Base-by-base conservation (phyloP, 768 basidiomycete species). In the Termitomyces sp. region DNA sequence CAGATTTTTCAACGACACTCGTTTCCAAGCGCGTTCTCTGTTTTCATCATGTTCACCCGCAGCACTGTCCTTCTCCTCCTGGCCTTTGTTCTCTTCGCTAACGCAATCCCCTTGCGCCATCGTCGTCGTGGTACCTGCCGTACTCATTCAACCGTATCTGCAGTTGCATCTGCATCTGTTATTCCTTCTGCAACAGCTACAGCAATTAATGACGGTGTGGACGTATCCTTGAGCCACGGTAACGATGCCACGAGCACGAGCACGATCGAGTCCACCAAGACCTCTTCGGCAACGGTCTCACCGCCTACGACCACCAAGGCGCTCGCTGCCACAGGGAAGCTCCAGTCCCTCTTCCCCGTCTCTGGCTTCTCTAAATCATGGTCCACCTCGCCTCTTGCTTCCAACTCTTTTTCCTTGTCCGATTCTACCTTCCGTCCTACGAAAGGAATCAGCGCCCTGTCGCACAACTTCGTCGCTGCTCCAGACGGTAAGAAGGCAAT, bases 401-500 rank as follows among this genome's bases (percentile, higher is more conserved):
- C 65, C 15, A 69, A 72, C 20, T 65, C 78, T 6, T 69, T 81
- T 25, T 62, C 77, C 4, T 74, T 85, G 47, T 72, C 75, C n/a
- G 81, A 83, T 66, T 61, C 59, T 42, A 81, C 82, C 4, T 74
- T 85, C 67, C 67, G 75, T 15, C 78, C 78, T n/a, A 72, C 67
- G n/a, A 73, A 77, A 34, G 67, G 76, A 17, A 68, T 82, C 36
- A 66, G 57, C 0, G 66, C 67, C 17, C 72, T 83, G 5, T 55
- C 76, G 11, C 81, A 82, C 64, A 71, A 70, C 56, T 81, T 80
- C 68, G 73, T 74, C 60, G 61, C 69, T 43, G 78, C 79, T 11
- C 81, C 83, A 34, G 83, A 84, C 63, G 85, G 84, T 66, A 80
- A 78, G 71, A 60, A 68, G 57, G 74, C 80, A 12, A 83, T 85